Conservation (phyloP, 2,329 filamentous ascomycete genomes). For the Botrytis tulipae region DNA sequence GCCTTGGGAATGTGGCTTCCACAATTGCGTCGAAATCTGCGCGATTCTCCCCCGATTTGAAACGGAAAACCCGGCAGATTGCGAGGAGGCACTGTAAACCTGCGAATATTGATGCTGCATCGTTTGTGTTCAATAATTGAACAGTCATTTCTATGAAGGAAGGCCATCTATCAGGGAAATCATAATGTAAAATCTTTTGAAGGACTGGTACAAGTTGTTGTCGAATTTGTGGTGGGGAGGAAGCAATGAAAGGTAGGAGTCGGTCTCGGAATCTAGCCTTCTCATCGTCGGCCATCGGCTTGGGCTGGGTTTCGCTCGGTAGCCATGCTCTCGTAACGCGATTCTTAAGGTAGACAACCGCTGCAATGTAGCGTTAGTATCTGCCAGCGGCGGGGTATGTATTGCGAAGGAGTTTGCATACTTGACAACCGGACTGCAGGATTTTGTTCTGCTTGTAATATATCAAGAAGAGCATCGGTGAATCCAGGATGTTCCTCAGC, state of each 20-base stretch:
- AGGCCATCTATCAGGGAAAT: constrained; percentile 94
- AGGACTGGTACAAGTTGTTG: constrained; percentile 92
- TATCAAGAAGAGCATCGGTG: constrained; percentile 83
- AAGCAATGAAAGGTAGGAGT: constrained; percentile 82
- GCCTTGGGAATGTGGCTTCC: constrained; percentile 81
- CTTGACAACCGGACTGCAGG: constrained; percentile 81
- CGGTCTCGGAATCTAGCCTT: constrained; percentile 84
- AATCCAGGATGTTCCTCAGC: constrained; percentile 90
- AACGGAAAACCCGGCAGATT: constrained; percentile 92
- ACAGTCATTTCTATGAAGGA: constrained; percentile 91
- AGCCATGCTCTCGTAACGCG: constrained; percentile 92
- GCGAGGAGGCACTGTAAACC: constrained; percentile 91
- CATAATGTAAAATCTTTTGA: constrained; percentile 92
- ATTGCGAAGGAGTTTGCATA: constrained; percentile 50
- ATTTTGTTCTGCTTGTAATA: constrained; percentile 86
- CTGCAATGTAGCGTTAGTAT: constrained; percentile 49
- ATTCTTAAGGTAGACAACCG: constrained; percentile 97
- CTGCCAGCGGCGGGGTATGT: constrained; percentile 34
- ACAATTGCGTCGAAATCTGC: constrained; percentile 93
- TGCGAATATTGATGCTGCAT: constrained; percentile 82
- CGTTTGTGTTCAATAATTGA: constrained; percentile 82
- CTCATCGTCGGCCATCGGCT: constrained; percentile 81
- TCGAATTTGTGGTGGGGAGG: constrained; percentile 76
- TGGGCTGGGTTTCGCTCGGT: constrained; percentile 63
- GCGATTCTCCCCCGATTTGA: constrained; percentile 78